Conservation (phyloP, 352 stramenopile species). For the Phytopythium kandeliae region DNA sequence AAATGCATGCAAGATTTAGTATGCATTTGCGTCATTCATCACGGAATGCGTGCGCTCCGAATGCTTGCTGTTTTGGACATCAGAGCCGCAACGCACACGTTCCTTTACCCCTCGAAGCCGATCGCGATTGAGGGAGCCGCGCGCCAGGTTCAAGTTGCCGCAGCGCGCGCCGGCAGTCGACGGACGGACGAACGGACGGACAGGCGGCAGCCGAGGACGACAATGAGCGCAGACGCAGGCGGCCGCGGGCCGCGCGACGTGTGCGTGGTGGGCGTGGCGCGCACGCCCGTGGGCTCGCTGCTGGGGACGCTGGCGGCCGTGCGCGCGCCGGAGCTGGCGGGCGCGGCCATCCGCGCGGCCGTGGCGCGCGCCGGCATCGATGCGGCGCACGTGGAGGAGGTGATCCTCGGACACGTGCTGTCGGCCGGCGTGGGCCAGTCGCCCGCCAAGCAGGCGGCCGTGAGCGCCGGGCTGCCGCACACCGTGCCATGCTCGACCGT, state of each 20-base stretch:
- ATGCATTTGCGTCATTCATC: no score
- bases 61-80: no score
- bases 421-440: slow-evolving; percentile 93
- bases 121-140: no score
- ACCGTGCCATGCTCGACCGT: slow-evolving; percentile 92
- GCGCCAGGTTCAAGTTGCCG: background rate
- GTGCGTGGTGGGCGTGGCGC: slow-evolving; percentile 91
- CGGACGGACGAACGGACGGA: background rate
- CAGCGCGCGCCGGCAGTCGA: no score
- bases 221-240: slow-evolving; percentile 2
- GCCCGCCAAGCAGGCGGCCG: slow-evolving; percentile 88
- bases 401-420: slow-evolving; percentile 94
- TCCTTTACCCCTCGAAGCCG: no score
- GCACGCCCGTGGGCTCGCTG: slow-evolving; percentile 94
- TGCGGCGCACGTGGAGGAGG: slow-evolving; percentile 84
- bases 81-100: no score
- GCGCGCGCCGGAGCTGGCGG: slow-evolving; percentile 87
- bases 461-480: slow-evolving; percentile 62
- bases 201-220: no score
- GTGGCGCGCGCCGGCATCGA: slow-evolving; percentile 41
- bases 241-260: slow-evolving; percentile 36
- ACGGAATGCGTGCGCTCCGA: no score
- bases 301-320: slow-evolving; percentile 80
- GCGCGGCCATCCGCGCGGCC: slow-evolving; percentile 71
- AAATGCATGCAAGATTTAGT: no score